Percentiles rank a stretch among this genome's conserved stretches.
Conservation (phyloP, 2,329 filamentous ascomycete species). For the Monilinia vaccinii-corymbosi region DNA sequence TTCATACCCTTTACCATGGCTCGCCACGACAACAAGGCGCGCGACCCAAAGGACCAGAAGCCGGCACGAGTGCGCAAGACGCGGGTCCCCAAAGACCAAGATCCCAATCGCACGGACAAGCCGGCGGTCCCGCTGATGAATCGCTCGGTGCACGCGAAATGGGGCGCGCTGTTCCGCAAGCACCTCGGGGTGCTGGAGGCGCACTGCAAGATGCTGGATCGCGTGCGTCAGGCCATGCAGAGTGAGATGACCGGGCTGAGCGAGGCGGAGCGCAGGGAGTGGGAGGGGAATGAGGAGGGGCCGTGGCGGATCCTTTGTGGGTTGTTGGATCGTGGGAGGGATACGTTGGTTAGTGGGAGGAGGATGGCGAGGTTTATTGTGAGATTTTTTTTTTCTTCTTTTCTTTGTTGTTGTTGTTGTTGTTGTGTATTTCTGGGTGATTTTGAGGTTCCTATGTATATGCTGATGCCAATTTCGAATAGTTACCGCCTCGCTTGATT, state of each 20-base stretch:
- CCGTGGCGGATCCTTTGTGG: slow-evolving; percentile 23
- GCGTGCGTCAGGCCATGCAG: slow-evolving; percentile 18
- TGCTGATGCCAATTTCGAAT: not conserved
- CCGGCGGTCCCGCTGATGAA: slow-evolving; percentile 14
- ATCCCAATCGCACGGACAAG: slow-evolving; percentile 9
- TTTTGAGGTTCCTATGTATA: not conserved
- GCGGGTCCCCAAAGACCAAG: slow-evolving; percentile 2
- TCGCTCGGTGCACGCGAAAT: slow-evolving; percentile 30
- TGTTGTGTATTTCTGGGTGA: too few relatives aligned
- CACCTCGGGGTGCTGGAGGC: slow-evolving; percentile 23
- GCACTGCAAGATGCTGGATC: slow-evolving; percentile 20
- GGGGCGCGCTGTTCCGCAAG: slow-evolving; percentile 23
- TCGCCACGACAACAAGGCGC: not conserved
- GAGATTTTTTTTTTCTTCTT: slow-evolving; percentile 13
- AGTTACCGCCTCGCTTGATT: slow-evolving; percentile 15
- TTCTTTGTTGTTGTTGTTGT: too few relatives aligned
- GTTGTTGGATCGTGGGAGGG: slow-evolving; percentile 20
- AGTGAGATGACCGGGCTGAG: slow-evolving; percentile 14
- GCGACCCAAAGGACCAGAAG: not conserved
- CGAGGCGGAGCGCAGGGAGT: slow-evolving; percentile 19
- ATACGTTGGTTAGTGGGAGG: slow-evolving; percentile 15
- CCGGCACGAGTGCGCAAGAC: slow-evolving; percentile 4
- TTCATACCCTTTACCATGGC: not conserved
- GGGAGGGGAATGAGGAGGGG: slow-evolving; percentile 20
- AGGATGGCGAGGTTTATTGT: slow-evolving; percentile 20